Percentiles rank a stretch among this genome's conserved stretches.
Conservation (phyloP, 2,329 filamentous ascomycete species). For the Juglanconis sp. region DNA sequence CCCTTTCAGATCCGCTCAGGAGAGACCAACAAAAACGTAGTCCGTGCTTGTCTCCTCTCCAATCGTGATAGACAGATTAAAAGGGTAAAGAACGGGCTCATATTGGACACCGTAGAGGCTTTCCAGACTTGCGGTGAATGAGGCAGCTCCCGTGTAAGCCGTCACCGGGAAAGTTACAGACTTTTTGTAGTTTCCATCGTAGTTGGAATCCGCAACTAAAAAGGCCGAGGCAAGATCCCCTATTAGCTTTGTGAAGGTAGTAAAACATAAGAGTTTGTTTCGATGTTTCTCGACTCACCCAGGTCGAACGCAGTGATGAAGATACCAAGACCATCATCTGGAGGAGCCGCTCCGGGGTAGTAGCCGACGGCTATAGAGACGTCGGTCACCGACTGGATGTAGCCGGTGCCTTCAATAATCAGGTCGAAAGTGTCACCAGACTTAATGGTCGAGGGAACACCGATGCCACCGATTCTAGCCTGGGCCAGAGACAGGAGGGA, state of each 20-base stretch:
- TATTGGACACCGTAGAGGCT: slow-evolving; percentile 27
- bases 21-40: slow-evolving; percentile 24
- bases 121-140: slow-evolving; percentile 26
- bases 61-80: slow-evolving; percentile 26
- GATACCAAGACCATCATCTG: slow-evolving; percentile 27
- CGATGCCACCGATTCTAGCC: slow-evolving; percentile 41
- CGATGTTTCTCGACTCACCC: slow-evolving; percentile 25
- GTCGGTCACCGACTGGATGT: slow-evolving; percentile 43
- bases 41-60: slow-evolving; percentile 24
- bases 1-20: not conserved
- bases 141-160: slow-evolving; percentile 20
- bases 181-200: slow-evolving; percentile 24
- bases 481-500: slow-evolving; percentile 25
- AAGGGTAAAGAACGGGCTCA: slow-evolving; percentile 21
- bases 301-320: slow-evolving; percentile 32
- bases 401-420: slow-evolving; percentile 37
- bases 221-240: not conserved
- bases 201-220: slow-evolving; percentile 26
- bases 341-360: slow-evolving; percentile 22
- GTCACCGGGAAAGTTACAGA: slow-evolving; percentile 24
- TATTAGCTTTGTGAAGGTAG: not conserved
- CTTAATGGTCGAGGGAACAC: slow-evolving; percentile 37
- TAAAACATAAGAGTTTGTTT: not conserved
- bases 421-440: slow-evolving; percentile 36
- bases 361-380: slow-evolving; percentile 43